Evolutionary conservation across 805 yeast species (phyloP), one percentile per base, ranked within the genome.

Genomic region (Priceomyces carsonii): DNA sequence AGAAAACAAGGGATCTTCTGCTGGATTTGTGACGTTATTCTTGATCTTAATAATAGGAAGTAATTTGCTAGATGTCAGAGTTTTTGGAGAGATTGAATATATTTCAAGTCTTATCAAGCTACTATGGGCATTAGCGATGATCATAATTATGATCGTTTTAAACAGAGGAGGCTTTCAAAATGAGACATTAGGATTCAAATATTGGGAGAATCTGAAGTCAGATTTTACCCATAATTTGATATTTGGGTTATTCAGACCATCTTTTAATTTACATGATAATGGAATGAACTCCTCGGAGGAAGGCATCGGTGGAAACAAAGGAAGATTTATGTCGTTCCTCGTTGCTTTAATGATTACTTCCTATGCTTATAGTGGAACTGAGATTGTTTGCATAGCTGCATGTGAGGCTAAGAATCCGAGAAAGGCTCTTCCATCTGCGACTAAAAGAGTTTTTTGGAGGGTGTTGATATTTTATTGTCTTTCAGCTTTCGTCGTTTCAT

Each of bases 321-420:
- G 91, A 0, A 55, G 85, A 27, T 70, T 85, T 33, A 59, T 82
- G 29, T 77, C 85, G 5, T 56, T 84, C 6, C 37, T 82, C 22
- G 73, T 79, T 1, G 86, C 88, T 1, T 61, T 80, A 6, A 59
- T 79, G 30, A 77, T 80, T 14, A 80, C 89, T 0, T 69, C 87
- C 0, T 86, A 82, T 56, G 84, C 95, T 0, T 86, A 81, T 50
- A 78, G 84, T 32, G 95, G 95, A 0, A 83, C 89, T 1, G 95
- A 86, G 47, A 79, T 82, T 55, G 90, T 87, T 8, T 79, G 85
- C 44, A 77, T 85, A 36, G 91, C 93, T 2, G 88, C 91, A 5
- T 85, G 90, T 56, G 95, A 86, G 56, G 85, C 90, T n/a, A 69
- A 81, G 41, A 81, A 84, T 45, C 95, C 95, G 4, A 67, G 93